phyloP scores from a whole-genome alignment of 1,139 yeast species.

The Diutina catenulata region DNA sequence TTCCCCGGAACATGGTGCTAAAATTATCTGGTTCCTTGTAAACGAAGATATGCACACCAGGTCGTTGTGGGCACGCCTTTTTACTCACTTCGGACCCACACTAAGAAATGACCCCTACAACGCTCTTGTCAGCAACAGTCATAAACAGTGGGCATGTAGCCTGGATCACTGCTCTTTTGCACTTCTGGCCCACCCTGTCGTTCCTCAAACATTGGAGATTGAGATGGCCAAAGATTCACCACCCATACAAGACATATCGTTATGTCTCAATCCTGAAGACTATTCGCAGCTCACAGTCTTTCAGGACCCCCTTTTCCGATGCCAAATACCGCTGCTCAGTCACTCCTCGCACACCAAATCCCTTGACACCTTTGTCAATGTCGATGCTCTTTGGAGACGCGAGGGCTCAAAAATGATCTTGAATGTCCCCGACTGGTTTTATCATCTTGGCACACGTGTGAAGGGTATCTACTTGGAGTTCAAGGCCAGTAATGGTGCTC shows the following conservation, averaged over 20 bases:
- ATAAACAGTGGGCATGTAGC: neutral
- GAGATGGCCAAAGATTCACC: neutral
- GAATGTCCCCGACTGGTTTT: neutral
- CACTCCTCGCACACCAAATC: neutral
- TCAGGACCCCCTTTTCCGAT: neutral
- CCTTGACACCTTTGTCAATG: neutral
- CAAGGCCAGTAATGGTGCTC: neutral
- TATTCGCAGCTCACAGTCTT: neutral
- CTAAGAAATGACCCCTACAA: neutral
- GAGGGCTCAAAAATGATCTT: neutral
- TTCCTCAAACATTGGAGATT: neutral
- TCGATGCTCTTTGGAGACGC: neutral
- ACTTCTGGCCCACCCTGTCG: neutral
- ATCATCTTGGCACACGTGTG: neutral
- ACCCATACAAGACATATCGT: neutral
- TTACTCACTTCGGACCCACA: neutral
- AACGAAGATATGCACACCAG: neutral
- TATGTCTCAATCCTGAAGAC: neutral
- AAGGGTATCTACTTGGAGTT: neutral
- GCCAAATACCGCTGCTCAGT: neutral
- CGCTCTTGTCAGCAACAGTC: neutral
- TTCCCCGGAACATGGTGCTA: neutral
- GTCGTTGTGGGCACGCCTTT: neutral
- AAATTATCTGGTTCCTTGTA: slow-evolving; percentile 3
- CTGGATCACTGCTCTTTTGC: slow-evolving; percentile 1